Evolutionary conservation across 2,329 filamentous ascomycete species (phyloP).

Genomic region (Alternaria metachromatica): DNA sequence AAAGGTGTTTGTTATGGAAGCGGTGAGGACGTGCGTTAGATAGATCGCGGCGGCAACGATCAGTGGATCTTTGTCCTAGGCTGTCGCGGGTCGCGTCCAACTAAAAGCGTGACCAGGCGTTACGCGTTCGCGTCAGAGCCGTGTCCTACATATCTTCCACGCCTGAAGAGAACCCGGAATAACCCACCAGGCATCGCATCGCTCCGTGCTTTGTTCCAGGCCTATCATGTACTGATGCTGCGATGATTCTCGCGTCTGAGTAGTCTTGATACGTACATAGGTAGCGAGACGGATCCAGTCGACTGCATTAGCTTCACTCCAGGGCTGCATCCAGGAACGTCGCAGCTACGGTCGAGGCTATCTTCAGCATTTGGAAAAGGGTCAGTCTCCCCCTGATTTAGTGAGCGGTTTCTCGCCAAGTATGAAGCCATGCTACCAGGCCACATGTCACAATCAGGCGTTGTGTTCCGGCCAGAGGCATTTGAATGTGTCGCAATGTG

Average conservation of each 20-base stretch:
- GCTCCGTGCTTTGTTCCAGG: neutral
- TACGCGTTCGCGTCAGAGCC: conserved; percentile 20
- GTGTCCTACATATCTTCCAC: neutral
- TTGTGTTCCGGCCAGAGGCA: neutral
- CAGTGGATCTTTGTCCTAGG: conserved; percentile 10
- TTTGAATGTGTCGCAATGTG: neutral
- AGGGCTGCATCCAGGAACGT: neutral
- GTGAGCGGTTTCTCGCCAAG: neutral
- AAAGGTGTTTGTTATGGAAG: conserved; percentile 30
- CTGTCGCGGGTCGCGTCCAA: conserved; percentile 15
- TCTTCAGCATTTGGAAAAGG: neutral
- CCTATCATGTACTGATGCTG: neutral
- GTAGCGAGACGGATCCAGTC: conserved; percentile 7
- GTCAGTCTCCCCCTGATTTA: neutral
- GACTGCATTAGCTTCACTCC: conserved; percentile 6
- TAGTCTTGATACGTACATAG: neutral
- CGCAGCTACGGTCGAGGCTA: neutral
- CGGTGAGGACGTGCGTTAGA: conserved; percentile 31
- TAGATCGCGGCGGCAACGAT: conserved; percentile 29
- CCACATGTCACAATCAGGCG: neutral
- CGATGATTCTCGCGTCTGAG: neutral
- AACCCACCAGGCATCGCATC: neutral
- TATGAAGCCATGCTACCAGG: neutral
- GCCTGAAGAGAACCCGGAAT: neutral
- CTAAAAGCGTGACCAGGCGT: conserved; percentile 24